phyloP scores from a whole-genome alignment of 225 moss, liverwort and hornwort species.

The Bryum argenteum region DNA sequence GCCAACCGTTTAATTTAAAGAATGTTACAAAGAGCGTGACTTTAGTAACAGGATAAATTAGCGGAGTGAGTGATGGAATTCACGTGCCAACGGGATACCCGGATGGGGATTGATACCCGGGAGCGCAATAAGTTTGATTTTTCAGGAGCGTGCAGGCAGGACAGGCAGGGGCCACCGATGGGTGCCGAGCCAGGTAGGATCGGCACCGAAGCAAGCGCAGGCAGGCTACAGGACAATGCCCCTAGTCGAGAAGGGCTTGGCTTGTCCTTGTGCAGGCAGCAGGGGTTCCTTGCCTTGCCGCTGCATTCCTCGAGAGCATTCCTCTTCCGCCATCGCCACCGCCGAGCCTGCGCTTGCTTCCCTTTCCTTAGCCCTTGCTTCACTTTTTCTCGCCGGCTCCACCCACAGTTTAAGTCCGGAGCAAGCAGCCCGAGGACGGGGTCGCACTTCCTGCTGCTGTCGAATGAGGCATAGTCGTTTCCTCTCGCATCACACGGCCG shows the following conservation, averaged over 20 bases:
- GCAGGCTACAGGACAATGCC: constrained; percentile 24
- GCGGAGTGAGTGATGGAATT: no score
- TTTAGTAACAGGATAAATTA: no score
- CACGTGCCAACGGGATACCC: not conserved
- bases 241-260: constrained; percentile 9
- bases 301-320: constrained; percentile 23
- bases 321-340: constrained; percentile 4
- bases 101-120: not conserved
- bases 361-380: not conserved
- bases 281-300: constrained; percentile 34
- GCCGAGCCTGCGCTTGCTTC: not conserved
- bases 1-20: no score
- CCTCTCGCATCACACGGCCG: constrained; percentile 10
- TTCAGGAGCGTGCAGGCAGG: constrained; percentile 14
- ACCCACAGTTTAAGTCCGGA: not conserved
- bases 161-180: constrained; percentile 31
- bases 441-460: not conserved
- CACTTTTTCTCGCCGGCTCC: not conserved
- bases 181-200: constrained; percentile 7
- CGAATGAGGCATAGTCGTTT: constrained; percentile 45
- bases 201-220: not conserved
- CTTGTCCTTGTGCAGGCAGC: constrained; percentile 19
- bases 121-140: constrained; percentile 32
- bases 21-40: no score
- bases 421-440: not conserved